Percentiles rank a stretch among this genome's conserved stretches.
These are phyloP conservation scores for Rheum nobile DNA, from an alignment of 148 eudicot species.

Conservation along the genomic window DNA sequence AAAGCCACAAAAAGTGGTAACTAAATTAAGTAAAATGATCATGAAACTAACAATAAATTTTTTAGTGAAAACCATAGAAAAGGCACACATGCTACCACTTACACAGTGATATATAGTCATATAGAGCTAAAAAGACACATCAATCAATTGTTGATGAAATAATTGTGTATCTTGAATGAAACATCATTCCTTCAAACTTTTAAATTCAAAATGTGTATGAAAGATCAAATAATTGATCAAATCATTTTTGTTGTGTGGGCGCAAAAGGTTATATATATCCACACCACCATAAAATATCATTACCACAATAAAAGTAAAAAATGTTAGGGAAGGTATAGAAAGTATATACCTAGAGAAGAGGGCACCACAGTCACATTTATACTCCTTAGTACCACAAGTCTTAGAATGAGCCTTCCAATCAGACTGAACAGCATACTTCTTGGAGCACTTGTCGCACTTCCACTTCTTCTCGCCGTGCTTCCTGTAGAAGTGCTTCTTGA, in stretches of 20 bases:
- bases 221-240: background rate
- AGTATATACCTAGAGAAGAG: conserved; percentile 67
- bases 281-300: too few species aligned
- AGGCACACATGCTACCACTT: background rate
- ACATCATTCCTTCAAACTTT: background rate
- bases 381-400: conserved; percentile 88
- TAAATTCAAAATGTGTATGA: too few species aligned
- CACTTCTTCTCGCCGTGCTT: conserved; percentile 94
- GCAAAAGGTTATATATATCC: too few species aligned
- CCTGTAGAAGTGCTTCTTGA: conserved; percentile 81
- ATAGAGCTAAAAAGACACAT: background rate
- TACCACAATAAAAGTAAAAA: too few species aligned
- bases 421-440: conserved; percentile 91
- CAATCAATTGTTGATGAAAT: too few species aligned
- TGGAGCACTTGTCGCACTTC: conserved; percentile 90
- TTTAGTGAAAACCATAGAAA: background rate
- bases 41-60: background rate
- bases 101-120: too few species aligned
- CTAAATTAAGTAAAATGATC: background rate
- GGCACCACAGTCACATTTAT: conserved; percentile 95
- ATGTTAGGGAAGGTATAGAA: too few species aligned
- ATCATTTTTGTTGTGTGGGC: background rate
- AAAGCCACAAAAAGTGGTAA: background rate
- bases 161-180: background rate
- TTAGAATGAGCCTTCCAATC: conserved; percentile 97